Evolutionary conservation across 306 rosid genomes (phyloP), one percentile per base, ranked within the genome.

Genomic region (Phaseolus lunatus): DNA sequence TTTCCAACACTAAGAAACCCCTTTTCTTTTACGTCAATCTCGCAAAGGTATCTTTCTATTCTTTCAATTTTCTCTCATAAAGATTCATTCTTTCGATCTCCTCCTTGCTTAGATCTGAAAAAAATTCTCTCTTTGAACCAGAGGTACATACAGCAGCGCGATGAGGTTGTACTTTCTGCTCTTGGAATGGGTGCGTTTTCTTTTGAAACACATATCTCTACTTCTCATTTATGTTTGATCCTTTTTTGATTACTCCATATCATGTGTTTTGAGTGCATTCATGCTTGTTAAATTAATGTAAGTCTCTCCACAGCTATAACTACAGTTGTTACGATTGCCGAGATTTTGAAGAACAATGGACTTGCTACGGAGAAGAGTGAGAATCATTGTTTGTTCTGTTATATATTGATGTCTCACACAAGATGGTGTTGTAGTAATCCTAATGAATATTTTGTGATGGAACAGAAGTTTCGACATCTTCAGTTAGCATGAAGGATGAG

Each of bases 11-110:
- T 45, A 95, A 95, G 96, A 95, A 92, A 71, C 98, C 98, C 5
- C 93, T 95, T 76, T 95, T 95, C 96, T 95, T 95, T 79, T 95
- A 95, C 77, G 98, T 95, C 78, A 92, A 92, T 87, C 98, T 95
- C 35, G 98, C 98, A 48, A 95, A 90, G 96, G 97, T 92, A 43
- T 48, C 10, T 9, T 5, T 26, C 0, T 15, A 5, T 14, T 4
- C 24, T 5, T 6, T 15, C 45, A 10, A 11, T 15, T 61, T 10
- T 2, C 18, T 31, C 39, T 33, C 9, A 5, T 5, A 33, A 33
- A 33, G 9, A 33, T 33, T 33, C 39, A 1, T 33, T 33, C 39
- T 33, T 33, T 33, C 9, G 2, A 33, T 33, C 1, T 6, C 6
- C 39, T 33, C 27, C 27, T 24, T 24, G 27, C 27, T 24, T 24